A percentile compares a stretch with the other conserved stretches of the same genome.
phyloP scores from a whole-genome alignment of 2,329 filamentous ascomycete genomes.

The Ophiocordyceps camponoti-floridani region DNA sequence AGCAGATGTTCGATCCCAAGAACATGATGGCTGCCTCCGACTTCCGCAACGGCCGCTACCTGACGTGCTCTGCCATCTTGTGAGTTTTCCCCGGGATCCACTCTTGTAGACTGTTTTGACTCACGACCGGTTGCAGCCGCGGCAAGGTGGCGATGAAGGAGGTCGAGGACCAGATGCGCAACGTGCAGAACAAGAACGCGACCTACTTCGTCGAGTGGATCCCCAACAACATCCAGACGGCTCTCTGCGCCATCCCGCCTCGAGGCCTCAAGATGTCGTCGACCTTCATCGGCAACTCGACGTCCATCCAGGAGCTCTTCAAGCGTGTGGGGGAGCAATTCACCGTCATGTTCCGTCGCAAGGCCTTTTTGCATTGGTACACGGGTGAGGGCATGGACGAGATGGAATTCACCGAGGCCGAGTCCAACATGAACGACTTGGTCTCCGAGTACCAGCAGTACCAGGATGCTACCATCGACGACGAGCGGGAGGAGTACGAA shows the following conservation, averaged over 20 bases:
- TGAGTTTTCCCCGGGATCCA: constrained; percentile 23
- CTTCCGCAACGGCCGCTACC: constrained; percentile 99
- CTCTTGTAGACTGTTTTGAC: constrained; percentile 1
- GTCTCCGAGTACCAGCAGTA: constrained; percentile 99
- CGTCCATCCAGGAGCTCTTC: constrained; percentile 99
- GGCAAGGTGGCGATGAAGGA: constrained; percentile 99
- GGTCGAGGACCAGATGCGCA: constrained; percentile 99
- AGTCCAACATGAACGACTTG: constrained; percentile 99
- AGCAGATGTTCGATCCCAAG: constrained; percentile 99
- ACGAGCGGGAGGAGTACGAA: constrained; percentile 91
- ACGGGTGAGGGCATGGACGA: constrained; percentile 99
- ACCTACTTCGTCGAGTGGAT: constrained; percentile 99
- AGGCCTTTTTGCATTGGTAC: constrained; percentile 99
- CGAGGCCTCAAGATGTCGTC: constrained; percentile 98
- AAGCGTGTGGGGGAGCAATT: constrained; percentile 99
- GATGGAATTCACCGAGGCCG: constrained; percentile 99
- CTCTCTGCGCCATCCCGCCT: constrained; percentile 95
- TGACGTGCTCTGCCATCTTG: constrained; percentile 99
- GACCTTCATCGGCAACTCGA: constrained; percentile 98
- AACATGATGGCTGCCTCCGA: constrained; percentile 99
- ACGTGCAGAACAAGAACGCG: constrained; percentile 98
- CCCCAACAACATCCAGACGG: constrained; percentile 99
- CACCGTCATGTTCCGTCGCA: constrained; percentile 99
- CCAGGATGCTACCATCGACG: constrained; percentile 94
- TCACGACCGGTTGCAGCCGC: constrained; percentile 37